Evolutionary conservation across 768 basidiomycete genomes (phyloP).

Genomic region (Amanita brunnescens): DNA sequence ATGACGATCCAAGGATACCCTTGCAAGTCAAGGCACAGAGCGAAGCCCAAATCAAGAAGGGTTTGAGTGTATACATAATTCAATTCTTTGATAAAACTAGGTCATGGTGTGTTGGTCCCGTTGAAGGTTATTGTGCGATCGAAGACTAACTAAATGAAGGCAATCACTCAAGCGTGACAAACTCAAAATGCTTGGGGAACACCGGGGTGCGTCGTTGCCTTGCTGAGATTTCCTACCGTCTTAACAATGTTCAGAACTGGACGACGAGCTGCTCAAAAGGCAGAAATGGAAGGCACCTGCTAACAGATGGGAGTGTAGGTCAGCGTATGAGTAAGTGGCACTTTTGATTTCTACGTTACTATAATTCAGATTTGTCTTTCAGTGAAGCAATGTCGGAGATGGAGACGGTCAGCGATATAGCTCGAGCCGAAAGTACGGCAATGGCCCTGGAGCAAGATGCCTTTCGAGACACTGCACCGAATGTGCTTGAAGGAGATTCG

Average conservation of each 20-base stretch:
- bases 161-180: constrained; percentile 48
- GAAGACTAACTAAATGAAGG: constrained; percentile 30
- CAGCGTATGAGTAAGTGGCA: constrained; percentile 45
- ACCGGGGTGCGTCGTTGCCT: constrained; percentile 40
- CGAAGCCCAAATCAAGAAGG: constrained; percentile 24
- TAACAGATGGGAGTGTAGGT: constrained; percentile 46
- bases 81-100: constrained; percentile 67
- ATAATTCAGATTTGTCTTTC: background rate
- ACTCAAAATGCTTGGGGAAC: constrained; percentile 62
- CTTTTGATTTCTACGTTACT: background rate
- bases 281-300: constrained; percentile 54
- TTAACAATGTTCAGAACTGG: constrained; percentile 41
- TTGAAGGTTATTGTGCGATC: background rate
- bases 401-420: constrained; percentile 20
- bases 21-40: constrained; percentile 21
- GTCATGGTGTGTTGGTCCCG: constrained; percentile 42
- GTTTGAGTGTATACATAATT: constrained; percentile 51
- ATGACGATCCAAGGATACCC: constrained; percentile 53
- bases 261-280: constrained; percentile 47
- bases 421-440: background rate
- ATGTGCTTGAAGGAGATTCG: background rate
- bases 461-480: background rate
- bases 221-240: background rate
- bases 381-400: constrained; percentile 40
- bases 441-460: background rate